A percentile compares a stretch with the other conserved stretches of the same genome.
Conservation (phyloP, 2,329 filamentous ascomycete species). For the Blastomyces emzantsi region DNA sequence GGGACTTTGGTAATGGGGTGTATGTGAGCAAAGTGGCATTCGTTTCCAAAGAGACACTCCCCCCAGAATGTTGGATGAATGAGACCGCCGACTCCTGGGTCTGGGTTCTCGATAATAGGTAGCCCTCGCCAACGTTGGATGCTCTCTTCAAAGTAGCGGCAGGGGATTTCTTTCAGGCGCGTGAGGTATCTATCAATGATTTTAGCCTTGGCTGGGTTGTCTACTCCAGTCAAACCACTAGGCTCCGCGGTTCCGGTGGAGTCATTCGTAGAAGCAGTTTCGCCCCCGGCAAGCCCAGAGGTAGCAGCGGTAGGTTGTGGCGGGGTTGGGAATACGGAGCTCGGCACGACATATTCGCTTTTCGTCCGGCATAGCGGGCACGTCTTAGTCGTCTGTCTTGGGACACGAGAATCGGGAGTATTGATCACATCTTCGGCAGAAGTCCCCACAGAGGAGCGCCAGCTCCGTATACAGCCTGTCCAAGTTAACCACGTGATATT, state of each 20-base stretch:
- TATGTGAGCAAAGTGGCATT: conserved; percentile 24
- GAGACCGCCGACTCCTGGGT: background rate
- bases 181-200: conserved; percentile 21
- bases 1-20: conserved; percentile 15
- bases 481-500: background rate
- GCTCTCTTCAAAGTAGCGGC: conserved; percentile 19
- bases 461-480: conserved; percentile 23
- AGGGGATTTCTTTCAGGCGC: conserved; percentile 22
- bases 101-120: background rate
- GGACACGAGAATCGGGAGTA: conserved; percentile 9
- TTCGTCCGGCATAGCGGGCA: conserved; percentile 24
- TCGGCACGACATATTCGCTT: conserved; percentile 24
- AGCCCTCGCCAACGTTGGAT: conserved; percentile 13
- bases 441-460: conserved; percentile 20
- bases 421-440: conserved; percentile 14
- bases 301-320: conserved; percentile 7
- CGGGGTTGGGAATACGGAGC: conserved; percentile 21
- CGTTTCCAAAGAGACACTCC: conserved; percentile 23
- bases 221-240: conserved; percentile 2
- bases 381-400: conserved; percentile 20
- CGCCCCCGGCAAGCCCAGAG: background rate
- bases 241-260: background rate
- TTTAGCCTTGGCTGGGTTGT: conserved; percentile 18
- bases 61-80: conserved; percentile 14
- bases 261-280: conserved; percentile 6